Conservation (phyloP, 2,329 filamentous ascomycete species). For the Penicillium sp. region DNA sequence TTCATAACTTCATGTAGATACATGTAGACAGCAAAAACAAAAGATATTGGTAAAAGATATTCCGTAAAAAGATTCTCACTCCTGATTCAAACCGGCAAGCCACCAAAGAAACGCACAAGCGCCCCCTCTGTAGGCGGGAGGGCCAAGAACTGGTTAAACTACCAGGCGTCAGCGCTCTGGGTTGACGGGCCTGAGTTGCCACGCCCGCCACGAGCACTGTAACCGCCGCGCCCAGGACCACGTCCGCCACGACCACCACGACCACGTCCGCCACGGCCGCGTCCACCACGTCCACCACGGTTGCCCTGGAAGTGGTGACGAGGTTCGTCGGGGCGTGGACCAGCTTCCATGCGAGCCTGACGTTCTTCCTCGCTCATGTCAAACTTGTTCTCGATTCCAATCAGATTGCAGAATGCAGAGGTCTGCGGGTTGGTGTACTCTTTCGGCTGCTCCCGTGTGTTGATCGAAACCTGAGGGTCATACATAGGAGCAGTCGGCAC, state of each 20-base stretch:
- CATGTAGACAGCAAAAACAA: background rate
- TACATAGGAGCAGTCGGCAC: slow-evolving; percentile 71
- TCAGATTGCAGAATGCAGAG: slow-evolving; percentile 71
- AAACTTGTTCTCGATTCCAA: slow-evolving; percentile 76
- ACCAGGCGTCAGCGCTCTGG: background rate
- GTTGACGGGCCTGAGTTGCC: background rate
- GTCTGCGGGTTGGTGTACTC: slow-evolving; percentile 92
- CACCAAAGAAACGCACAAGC: background rate
- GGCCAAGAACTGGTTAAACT: background rate
- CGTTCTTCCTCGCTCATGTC: slow-evolving; percentile 71
- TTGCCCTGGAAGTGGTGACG: slow-evolving; percentile 5
- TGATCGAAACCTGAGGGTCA: slow-evolving; percentile 57
- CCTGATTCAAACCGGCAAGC: background rate
- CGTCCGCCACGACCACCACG: slow-evolving; percentile 17
- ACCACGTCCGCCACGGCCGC: slow-evolving; percentile 22
- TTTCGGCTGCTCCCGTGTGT: slow-evolving; percentile 62
- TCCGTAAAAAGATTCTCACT: no score
- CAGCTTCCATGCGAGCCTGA: slow-evolving; percentile 56
- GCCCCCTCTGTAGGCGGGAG: no score
- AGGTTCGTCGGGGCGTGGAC: slow-evolving; percentile 49
- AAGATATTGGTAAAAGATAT: background rate
- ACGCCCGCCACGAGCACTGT: slow-evolving; percentile 7
- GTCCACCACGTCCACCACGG: slow-evolving; percentile 22
- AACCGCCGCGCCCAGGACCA: slow-evolving; percentile 18
- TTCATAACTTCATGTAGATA: background rate